Conservation (phyloP, 768 basidiomycete genomes). For the Pulveroboletus sp. region DNA sequence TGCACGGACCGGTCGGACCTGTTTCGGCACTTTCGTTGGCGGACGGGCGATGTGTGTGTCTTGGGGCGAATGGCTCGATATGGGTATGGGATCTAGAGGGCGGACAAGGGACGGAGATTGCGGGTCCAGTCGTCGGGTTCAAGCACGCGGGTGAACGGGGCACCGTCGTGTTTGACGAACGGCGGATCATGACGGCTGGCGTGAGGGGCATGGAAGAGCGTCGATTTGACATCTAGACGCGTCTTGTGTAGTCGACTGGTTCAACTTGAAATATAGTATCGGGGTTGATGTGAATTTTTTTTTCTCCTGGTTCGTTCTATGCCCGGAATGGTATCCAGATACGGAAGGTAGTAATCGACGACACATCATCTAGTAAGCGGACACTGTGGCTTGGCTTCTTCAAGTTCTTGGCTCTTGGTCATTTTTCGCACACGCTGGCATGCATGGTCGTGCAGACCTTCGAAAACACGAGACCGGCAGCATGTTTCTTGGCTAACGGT, state of each 20-base stretch:
- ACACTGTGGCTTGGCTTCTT: constrained; percentile 8
- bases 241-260: background rate
- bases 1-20: constrained; percentile 68
- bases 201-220: constrained; percentile 32
- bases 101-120: constrained; percentile 38
- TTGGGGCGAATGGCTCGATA: constrained; percentile 67
- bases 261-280: too few species aligned
- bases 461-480: background rate
- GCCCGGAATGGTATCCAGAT: background rate
- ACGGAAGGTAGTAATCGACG: constrained; percentile 16
- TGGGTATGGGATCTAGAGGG: constrained; percentile 88
- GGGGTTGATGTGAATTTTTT: background rate
- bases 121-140: constrained; percentile 34
- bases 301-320: too few species aligned
- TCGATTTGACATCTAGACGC: constrained; percentile 32
- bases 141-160: constrained; percentile 29
- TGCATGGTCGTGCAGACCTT: background rate
- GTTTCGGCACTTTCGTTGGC: constrained; percentile 68
- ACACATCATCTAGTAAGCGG: background rate
- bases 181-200: constrained; percentile 57
- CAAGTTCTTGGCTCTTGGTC: constrained; percentile 13
- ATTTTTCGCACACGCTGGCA: background rate
- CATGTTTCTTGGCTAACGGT: background rate
- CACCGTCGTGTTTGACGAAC: constrained; percentile 69
- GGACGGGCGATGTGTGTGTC: constrained; percentile 79